Conservation (phyloP, 768 basidiomycete species). For the Russula sp. region DNA sequence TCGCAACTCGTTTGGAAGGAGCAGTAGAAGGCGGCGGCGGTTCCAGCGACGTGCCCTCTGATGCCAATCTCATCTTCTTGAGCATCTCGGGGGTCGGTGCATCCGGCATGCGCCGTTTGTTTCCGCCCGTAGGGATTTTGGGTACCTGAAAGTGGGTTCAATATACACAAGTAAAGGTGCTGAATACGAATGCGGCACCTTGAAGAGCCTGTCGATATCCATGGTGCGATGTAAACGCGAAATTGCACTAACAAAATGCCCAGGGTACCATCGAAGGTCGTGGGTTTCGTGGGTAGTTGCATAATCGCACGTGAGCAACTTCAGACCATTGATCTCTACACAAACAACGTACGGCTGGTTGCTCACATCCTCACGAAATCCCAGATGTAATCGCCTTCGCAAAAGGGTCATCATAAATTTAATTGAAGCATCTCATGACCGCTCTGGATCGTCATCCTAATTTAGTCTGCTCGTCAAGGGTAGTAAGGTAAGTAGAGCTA, state of each 20-base stretch:
- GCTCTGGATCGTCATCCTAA: not conserved
- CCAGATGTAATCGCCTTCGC: not conserved
- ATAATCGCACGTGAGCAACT: slow-evolving; percentile 17
- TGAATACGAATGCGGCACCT: slow-evolving; percentile 35
- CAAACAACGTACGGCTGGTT: not conserved
- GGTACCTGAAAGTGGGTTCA: slow-evolving; percentile 49
- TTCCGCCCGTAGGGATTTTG: slow-evolving; percentile 59
- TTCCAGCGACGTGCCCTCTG: slow-evolving; percentile 23
- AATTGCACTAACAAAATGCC: not conserved
- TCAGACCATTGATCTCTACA: not conserved
- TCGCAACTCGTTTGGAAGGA: slow-evolving; percentile 44
- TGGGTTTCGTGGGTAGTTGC: not conserved
- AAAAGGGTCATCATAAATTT: not conserved
- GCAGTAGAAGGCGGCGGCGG: slow-evolving; percentile 28
- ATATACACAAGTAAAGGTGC: slow-evolving; percentile 11
- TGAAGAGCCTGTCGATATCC: slow-evolving; percentile 53
- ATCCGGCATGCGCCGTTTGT: slow-evolving; percentile 73
- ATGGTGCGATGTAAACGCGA: slow-evolving; percentile 32
- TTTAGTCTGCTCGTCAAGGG: not conserved
- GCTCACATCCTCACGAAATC: not conserved
- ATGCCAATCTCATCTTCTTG: slow-evolving; percentile 70
- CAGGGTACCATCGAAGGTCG: slow-evolving; percentile 1
- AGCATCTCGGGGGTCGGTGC: slow-evolving; percentile 78
- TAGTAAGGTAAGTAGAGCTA: not conserved
- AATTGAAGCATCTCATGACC: not conserved